Evolutionary conservation across 73 alveolate genomes (phyloP).

Genomic region (Paramecium pentaurelia): DNA sequence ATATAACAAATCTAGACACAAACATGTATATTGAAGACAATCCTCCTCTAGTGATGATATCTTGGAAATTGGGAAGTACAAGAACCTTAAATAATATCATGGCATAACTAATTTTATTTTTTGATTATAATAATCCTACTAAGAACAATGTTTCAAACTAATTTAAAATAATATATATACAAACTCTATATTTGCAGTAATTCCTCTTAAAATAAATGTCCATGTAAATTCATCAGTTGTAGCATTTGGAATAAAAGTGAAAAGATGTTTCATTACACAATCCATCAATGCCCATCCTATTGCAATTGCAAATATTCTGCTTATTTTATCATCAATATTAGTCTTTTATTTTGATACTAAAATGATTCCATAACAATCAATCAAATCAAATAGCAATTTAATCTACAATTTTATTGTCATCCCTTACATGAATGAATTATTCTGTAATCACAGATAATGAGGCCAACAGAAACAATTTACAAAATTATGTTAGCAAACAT

Average conservation of each 20-base stretch:
- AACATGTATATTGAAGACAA: not conserved
- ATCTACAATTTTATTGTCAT: not conserved
- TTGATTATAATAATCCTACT: not conserved
- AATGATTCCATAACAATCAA: constrained; percentile 41
- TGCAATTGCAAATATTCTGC: constrained; percentile 58
- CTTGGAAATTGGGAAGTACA: not conserved
- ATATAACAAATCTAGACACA: not conserved
- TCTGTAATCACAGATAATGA: constrained; percentile 47
- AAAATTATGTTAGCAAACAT: constrained; percentile 43
- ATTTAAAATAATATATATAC: not conserved
- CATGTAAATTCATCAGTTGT: constrained; percentile 64
- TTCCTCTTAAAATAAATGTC: constrained; percentile 59
- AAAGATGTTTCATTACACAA: constrained; percentile 1
- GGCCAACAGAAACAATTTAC: constrained; percentile 54
- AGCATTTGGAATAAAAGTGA: constrained; percentile 55
- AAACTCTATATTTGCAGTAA: constrained; percentile 48
- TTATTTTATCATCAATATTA: constrained; percentile 17
- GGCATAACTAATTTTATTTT: not conserved
- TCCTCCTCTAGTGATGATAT: not conserved
- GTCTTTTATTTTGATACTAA: not conserved
- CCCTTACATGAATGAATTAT: not conserved
- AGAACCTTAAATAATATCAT: not conserved
- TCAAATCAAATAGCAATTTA: constrained; percentile 7
- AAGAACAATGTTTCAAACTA: constrained; percentile 28
- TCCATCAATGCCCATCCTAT: constrained; percentile 63